Conservation (phyloP, 1,284 basidiomycete species). For the Coniferiporia weirii region DNA sequence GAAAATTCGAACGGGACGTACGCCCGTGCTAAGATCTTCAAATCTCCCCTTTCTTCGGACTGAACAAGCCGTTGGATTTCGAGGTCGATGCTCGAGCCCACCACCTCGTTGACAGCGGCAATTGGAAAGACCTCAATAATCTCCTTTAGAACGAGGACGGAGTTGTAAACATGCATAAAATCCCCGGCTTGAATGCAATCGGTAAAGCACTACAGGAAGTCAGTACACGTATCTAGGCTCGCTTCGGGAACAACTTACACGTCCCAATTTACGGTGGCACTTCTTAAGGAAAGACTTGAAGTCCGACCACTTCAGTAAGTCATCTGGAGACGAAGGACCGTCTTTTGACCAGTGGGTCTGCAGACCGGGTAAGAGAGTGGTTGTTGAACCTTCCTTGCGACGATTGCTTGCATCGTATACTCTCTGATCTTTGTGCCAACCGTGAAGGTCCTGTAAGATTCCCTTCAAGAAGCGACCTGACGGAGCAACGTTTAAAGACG, state of each 20-base stretch:
- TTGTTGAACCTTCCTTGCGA: conserved; percentile 59
- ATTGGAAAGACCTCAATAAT: conserved; percentile 85
- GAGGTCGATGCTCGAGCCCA: conserved; percentile 54
- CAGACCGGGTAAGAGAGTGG: conserved; percentile 61
- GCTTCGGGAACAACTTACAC: conserved; percentile 36
- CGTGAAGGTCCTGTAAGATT: conserved; percentile 68
- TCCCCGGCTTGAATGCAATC: conserved; percentile 71
- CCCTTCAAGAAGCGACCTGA: conserved; percentile 81
- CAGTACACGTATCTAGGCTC: conserved; percentile 6
- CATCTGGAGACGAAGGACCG: conserved; percentile 39
- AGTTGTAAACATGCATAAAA: conserved; percentile 94
- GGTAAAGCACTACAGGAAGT: conserved; percentile 45
- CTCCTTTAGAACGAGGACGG: conserved; percentile 85
- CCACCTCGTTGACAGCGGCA: conserved; percentile 46
- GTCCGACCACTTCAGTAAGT: conserved; percentile 62
- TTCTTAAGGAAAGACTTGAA: conserved; percentile 74
- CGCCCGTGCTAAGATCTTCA: conserved; percentile 79
- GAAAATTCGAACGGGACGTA: conserved; percentile 33
- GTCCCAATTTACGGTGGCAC: conserved; percentile 73
- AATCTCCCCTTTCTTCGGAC: conserved; percentile 72
- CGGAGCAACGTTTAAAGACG: conserved; percentile 9
- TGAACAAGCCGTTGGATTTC: conserved; percentile 67
- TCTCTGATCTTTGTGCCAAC: conserved; percentile 73
- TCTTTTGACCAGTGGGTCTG: conserved; percentile 46
- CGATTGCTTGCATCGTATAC: conserved; percentile 62